phyloP scores from a whole-genome alignment of 805 yeast species.

The Debaryomyces prosopidis region DNA sequence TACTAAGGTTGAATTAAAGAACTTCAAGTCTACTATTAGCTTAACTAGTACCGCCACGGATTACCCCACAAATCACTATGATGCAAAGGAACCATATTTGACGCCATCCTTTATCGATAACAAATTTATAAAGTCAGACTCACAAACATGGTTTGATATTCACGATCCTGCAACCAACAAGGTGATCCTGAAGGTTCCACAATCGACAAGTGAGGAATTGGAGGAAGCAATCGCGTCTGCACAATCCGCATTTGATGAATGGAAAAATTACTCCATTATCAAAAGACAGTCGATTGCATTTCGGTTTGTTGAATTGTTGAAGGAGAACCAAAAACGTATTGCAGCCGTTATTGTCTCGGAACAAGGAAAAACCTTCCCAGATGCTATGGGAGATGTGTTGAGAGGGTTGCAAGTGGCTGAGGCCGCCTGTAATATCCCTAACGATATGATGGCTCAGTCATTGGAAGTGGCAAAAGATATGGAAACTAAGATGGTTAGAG shows the following conservation, averaged over 20 bases:
- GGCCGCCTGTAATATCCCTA: conserved; percentile 65
- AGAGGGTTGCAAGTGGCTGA: conserved; percentile 81
- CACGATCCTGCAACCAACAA: conserved; percentile 75
- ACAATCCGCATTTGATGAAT: conserved; percentile 56
- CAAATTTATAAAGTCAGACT: conserved; percentile 48
- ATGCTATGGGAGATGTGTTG: conserved; percentile 72
- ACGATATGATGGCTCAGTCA: conserved; percentile 61
- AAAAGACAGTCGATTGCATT: conserved; percentile 73
- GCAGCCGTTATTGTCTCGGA: conserved; percentile 55
- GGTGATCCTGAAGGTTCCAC: conserved; percentile 70
- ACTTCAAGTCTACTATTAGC: neutral
- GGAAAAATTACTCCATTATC: conserved; percentile 58
- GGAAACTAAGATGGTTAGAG: conserved; percentile 77
- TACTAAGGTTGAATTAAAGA: neutral
- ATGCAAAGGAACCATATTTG: conserved; percentile 39
- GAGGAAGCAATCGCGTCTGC: conserved; percentile 67
- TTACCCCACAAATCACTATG: conserved; percentile 45
- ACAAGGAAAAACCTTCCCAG: conserved; percentile 71
- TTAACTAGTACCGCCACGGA: conserved; percentile 32
- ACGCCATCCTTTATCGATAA: conserved; percentile 56
- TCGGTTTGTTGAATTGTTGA: conserved; percentile 63
- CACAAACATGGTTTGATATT: conserved; percentile 63
- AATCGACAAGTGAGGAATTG: conserved; percentile 65
- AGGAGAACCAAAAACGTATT: conserved; percentile 65
- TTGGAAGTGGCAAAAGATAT: conserved; percentile 71